Percentiles rank a stretch among this genome's conserved stretches.
phyloP scores from a whole-genome alignment of 2,329 filamentous ascomycete genomes.

The Biscogniauxia marginata region DNA sequence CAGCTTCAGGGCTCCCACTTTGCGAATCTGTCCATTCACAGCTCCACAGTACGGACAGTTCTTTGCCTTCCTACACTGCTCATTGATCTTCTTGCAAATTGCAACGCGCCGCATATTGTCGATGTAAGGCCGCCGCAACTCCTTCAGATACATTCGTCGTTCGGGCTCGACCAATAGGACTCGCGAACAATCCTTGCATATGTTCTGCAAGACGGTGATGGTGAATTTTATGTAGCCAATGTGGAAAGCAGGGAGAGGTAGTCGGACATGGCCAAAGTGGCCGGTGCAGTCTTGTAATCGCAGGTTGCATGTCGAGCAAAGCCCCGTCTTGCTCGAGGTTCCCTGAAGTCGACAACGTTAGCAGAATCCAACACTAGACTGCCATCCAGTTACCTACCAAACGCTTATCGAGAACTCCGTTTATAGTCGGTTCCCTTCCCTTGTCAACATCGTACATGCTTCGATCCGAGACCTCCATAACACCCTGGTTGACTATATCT shows the following conservation, averaged over 20 bases:
- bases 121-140: conserved; percentile 75
- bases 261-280: conserved; percentile 90
- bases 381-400: conserved; percentile 43
- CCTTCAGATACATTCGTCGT: conserved; percentile 72
- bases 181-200: conserved; percentile 91
- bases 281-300: conserved; percentile 83
- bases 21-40: conserved; percentile 88
- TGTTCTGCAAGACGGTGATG: conserved; percentile 87
- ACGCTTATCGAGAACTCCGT: conserved; percentile 85
- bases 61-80: conserved; percentile 85
- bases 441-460: conserved; percentile 88
- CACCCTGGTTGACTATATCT: conserved; percentile 92
- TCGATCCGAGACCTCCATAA: conserved; percentile 91
- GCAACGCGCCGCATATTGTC: conserved; percentile 84
- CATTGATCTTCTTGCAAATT: conserved; percentile 84
- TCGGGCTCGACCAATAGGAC: conserved; percentile 81
- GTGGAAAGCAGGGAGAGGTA: conserved; percentile 90
- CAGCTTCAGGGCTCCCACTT: conserved; percentile 88
- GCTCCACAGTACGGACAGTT: conserved; percentile 76
- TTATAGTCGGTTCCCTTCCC: conserved; percentile 69
- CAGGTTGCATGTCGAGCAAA: conserved; percentile 81
- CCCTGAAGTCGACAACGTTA: conserved; percentile 12
- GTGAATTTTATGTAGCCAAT: conserved; percentile 95
- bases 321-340: conserved; percentile 78
- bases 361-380: conserved; percentile 26